A percentile compares a stretch with the other conserved stretches of the same genome.
Conservation (phyloP, 345 rosid genomes). For the Salix dunnii region DNA sequence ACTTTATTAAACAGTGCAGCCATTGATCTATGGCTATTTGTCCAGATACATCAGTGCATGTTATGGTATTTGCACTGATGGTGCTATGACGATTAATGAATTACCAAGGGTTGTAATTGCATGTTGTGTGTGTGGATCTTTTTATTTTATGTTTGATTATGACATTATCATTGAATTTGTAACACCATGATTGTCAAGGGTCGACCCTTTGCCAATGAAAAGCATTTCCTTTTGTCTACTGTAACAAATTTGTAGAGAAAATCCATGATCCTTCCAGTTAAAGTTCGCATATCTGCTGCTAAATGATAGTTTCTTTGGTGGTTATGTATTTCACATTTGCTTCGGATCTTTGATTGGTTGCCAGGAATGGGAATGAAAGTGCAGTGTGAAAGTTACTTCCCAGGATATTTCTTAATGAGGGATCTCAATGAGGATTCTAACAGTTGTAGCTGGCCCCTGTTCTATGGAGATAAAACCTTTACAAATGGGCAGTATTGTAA, state of each 20-base stretch:
- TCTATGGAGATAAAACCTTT: conserved; percentile 43
- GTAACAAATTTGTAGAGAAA: not conserved
- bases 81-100: not conserved
- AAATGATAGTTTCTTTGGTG: not conserved
- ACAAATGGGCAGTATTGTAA: conserved; percentile 48
- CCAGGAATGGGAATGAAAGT: conserved; percentile 77
- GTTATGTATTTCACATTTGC: not conserved
- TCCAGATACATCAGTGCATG: not conserved
- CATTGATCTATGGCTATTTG: not conserved
- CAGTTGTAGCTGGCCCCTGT: conserved; percentile 56
- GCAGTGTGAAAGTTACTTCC: conserved; percentile 65
- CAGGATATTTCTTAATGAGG: conserved; percentile 59
- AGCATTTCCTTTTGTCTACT: not conserved
- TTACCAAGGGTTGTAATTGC: not conserved
- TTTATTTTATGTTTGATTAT: not conserved
- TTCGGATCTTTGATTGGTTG: conserved; percentile 15
- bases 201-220: not conserved
- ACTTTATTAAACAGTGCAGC: not conserved
- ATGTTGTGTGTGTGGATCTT: not conserved
- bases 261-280: not conserved
- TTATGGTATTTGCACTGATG: not conserved
- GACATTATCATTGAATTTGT: not conserved
- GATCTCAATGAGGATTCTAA: conserved; percentile 65
- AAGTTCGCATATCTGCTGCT: not conserved
- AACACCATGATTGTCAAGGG: not conserved